A percentile compares a stretch with the other conserved stretches of the same genome.
phyloP scores from a whole-genome alignment of 441 rosid genomes.

The Populus hybrid region DNA sequence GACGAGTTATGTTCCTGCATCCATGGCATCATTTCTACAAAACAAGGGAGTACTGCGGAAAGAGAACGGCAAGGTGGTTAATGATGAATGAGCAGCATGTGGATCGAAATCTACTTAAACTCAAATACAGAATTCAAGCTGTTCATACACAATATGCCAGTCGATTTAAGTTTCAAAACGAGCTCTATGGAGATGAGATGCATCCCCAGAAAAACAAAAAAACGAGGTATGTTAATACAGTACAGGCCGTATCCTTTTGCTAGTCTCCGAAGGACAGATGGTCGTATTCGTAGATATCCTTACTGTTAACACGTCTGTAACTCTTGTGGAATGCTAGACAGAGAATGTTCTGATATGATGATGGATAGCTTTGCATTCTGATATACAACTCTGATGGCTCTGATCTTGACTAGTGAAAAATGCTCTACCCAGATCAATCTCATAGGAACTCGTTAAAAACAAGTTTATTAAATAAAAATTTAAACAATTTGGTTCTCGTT shows the following conservation, averaged over 20 bases:
- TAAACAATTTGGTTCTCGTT: too few species aligned
- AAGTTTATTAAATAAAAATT: too few species aligned
- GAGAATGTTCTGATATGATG: constrained; percentile 2
- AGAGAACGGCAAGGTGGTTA: constrained; percentile 6
- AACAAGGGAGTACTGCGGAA: constrained; percentile 14
- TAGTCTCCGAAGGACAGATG: neutral
- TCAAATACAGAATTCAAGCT: neutral
- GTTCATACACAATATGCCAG: constrained; percentile 11
- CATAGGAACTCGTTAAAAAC: too few species aligned
- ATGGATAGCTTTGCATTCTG: neutral
- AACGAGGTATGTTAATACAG: neutral
- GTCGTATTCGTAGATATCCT: neutral
- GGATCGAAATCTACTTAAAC: neutral
- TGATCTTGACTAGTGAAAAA: neutral
- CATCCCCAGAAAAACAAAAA: neutral
- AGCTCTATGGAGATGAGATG: neutral
- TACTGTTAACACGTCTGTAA: neutral
- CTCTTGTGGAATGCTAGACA: neutral
- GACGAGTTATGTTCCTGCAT: constrained; percentile 35
- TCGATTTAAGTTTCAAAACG: neutral
- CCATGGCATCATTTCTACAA: constrained; percentile 20
- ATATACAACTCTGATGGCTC: neutral
- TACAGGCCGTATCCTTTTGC: neutral
- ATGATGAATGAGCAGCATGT: neutral
- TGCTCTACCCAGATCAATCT: neutral